Percentiles rank a stretch among this genome's conserved stretches.
phyloP scores from a whole-genome alignment of 2,329 filamentous ascomycete genomes.

The Hypoxylon sp. region DNA sequence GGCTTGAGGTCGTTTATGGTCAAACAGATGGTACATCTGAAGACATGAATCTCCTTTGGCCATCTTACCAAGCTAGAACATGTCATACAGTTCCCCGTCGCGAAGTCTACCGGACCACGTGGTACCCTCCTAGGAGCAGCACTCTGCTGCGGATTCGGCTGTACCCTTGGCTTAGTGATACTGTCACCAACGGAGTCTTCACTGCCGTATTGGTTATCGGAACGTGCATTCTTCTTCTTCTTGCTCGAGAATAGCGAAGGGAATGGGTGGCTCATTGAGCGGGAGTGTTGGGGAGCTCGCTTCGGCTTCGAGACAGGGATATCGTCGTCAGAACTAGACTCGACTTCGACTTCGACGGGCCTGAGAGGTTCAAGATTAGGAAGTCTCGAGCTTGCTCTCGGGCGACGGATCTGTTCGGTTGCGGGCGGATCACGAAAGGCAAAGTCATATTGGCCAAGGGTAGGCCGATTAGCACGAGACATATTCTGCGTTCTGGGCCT shows the following conservation, averaged over 20 bases:
- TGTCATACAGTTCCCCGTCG: constrained; percentile 81
- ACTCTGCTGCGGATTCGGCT: constrained; percentile 44
- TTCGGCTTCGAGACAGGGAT: constrained; percentile 38
- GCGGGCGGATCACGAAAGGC: constrained; percentile 33
- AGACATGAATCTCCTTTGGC: constrained; percentile 75
- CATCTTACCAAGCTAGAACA: constrained; percentile 83
- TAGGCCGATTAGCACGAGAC: constrained; percentile 40
- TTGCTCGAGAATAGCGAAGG: constrained; percentile 71
- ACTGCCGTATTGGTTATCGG: constrained; percentile 42
- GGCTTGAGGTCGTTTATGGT: constrained; percentile 82
- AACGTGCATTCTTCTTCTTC: constrained; percentile 61
- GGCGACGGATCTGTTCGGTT: constrained; percentile 33
- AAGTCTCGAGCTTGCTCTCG: constrained; percentile 40
- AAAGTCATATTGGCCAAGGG: constrained; percentile 42
- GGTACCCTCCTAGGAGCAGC: constrained; percentile 41
- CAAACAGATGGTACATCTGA: constrained; percentile 83
- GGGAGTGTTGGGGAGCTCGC: constrained; percentile 54
- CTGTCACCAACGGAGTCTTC: constrained; percentile 57
- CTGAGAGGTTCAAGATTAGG: constrained; percentile 38
- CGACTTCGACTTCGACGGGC: constrained; percentile 41
- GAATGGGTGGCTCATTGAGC: constrained; percentile 83
- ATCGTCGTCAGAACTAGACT: constrained; percentile 53
- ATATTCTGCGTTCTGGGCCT: constrained; percentile 27
- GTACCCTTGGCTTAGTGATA: constrained; percentile 44
- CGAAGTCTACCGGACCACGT: constrained; percentile 57